phyloP scores from a whole-genome alignment of 2,329 filamentous ascomycete genomes.

The Nothopassalora personata region DNA sequence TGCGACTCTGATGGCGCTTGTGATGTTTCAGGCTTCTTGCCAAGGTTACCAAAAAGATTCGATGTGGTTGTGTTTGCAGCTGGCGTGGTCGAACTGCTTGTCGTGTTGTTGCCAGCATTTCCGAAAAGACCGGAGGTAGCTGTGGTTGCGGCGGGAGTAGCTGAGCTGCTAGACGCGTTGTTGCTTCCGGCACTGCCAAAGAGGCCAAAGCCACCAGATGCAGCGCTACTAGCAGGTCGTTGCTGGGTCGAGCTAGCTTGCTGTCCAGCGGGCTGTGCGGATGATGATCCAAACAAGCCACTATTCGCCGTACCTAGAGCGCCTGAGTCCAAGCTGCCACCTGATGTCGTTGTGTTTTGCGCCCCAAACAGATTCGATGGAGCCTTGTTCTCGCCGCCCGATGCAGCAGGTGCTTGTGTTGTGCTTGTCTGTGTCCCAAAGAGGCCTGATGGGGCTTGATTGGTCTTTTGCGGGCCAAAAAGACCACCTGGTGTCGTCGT shows the following conservation, averaged over 20 bases:
- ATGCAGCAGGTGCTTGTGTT: conserved; percentile 2
- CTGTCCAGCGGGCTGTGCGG: not conserved
- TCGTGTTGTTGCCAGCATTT: conserved; percentile 7
- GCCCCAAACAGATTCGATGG: not conserved
- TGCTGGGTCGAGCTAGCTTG: not conserved
- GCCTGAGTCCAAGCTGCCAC: conserved; percentile 2
- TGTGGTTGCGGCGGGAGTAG: not conserved
- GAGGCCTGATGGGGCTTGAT: not conserved
- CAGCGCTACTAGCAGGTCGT: not conserved
- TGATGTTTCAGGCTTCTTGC: not conserved
- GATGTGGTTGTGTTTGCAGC: conserved; percentile 1
- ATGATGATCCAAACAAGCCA: not conserved
- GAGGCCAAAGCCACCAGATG: not conserved
- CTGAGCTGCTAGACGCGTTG: not conserved
- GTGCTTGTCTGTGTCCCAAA: not conserved
- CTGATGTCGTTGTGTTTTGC: conserved; percentile 1
- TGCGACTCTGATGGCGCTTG: not conserved
- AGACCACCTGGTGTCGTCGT: conserved; percentile 6
- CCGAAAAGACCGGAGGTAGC: not conserved
- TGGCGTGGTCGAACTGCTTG: conserved; percentile 3
- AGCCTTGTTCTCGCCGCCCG: conserved; percentile 5
- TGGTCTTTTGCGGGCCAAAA: conserved; percentile 8
- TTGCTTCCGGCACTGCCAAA: not conserved
- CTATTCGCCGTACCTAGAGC: not conserved
- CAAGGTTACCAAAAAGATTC: not conserved